A percentile compares a stretch with the other conserved stretches of the same genome.
Conservation (phyloP, 306 rosid species). For the Acacia melanoxylon region DNA sequence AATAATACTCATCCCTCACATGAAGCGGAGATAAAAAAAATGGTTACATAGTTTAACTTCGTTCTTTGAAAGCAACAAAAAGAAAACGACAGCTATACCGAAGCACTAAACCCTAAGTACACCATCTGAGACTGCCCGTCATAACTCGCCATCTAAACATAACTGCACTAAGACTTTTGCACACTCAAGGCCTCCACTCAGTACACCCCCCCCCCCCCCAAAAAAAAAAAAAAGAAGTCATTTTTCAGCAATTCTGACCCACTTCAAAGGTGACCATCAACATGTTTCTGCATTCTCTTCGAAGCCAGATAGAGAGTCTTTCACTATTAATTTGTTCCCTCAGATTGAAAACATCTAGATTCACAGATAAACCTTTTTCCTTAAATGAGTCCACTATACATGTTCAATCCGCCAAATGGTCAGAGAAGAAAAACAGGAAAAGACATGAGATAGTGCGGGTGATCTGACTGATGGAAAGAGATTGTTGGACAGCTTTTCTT, state of each 20-base stretch:
- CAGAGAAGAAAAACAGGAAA: neutral
- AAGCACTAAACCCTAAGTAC: neutral
- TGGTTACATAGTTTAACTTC: neutral
- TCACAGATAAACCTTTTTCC: neutral
- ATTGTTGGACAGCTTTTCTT: neutral
- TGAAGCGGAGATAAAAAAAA: neutral
- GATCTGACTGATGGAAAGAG: neutral
- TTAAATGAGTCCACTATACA: neutral
- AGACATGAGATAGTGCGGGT: neutral
- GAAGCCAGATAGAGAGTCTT: neutral
- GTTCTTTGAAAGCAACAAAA: neutral
- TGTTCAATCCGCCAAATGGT: neutral
- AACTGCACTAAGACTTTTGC: neutral
- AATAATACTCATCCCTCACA: constrained; percentile 1
- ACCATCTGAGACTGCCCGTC: neutral
- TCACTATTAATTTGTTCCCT: neutral
- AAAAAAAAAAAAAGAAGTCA: neutral
- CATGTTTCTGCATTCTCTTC: neutral
- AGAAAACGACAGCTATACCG: neutral
- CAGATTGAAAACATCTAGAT: neutral
- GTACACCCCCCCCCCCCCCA: neutral
- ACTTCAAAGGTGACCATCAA: neutral
- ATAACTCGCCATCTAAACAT: neutral
- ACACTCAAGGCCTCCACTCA: neutral
- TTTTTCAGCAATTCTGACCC: neutral